phyloP scores from a whole-genome alignment of 73 alveolate genomes.

The Uronychia setigera region DNA sequence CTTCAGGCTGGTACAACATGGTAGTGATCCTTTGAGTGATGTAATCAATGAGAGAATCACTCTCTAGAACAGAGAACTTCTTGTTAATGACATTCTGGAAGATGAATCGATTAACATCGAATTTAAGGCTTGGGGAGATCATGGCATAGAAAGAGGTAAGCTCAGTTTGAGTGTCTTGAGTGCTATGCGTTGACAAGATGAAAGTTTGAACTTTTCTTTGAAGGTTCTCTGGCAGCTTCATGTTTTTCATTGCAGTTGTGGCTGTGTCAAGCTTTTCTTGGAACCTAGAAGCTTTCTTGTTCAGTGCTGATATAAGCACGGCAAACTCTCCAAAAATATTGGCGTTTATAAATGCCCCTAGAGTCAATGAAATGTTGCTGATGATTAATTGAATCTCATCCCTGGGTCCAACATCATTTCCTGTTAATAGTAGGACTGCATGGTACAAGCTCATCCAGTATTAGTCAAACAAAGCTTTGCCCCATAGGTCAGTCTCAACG shows the following conservation, averaged over 20 bases:
- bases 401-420: slow-evolving; percentile 20
- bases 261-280: slow-evolving; percentile 37
- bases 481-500: not conserved
- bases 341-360: not conserved
- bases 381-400: not conserved
- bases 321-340: slow-evolving; percentile 40
- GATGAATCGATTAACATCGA: slow-evolving; percentile 3
- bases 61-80: not conserved
- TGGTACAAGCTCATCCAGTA: slow-evolving; percentile 6
- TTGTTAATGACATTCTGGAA: slow-evolving; percentile 15
- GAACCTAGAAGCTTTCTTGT: slow-evolving; percentile 1
- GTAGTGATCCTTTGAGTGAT: slow-evolving; percentile 7
- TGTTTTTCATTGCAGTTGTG: slow-evolving; percentile 16
- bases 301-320: slow-evolving; percentile 23
- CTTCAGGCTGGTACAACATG: slow-evolving; percentile 29
- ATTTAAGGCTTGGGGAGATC: slow-evolving; percentile 38
- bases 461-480: not conserved
- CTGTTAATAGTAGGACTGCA: slow-evolving; percentile 20
- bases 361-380: not conserved
- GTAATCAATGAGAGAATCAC: not conserved
- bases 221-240: slow-evolving; percentile 16
- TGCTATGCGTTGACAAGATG: not conserved
- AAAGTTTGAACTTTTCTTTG: not conserved
- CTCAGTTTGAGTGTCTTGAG: slow-evolving; percentile 22
- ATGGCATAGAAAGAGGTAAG: slow-evolving; percentile 10